Percentiles rank a stretch among this genome's conserved stretches.
Evolutionary conservation across 352 stramenopile genomes (phyloP).

Genomic region (Phytophthora meadii): DNA sequence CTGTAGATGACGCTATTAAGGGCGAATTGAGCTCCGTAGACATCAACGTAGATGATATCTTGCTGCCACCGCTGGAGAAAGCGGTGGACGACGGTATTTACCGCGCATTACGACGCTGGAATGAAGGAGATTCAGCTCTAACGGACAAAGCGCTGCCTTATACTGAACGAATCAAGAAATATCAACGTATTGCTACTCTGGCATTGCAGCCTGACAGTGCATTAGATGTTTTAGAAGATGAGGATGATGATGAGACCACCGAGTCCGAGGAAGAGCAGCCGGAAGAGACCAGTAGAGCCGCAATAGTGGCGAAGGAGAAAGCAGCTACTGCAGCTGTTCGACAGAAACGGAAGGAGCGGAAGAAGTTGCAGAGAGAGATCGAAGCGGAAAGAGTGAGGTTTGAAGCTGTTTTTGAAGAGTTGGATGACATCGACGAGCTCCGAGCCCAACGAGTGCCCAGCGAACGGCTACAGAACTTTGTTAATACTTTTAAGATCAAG

Average conservation of each 20-base stretch:
- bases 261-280: slow-evolving; percentile 22
- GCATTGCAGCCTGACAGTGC: slow-evolving; percentile 52
- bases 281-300: slow-evolving; percentile 17
- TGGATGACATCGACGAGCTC: slow-evolving; percentile 53
- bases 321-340: slow-evolving; percentile 14
- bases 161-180: slow-evolving; percentile 62
- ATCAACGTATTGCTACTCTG: slow-evolving; percentile 61
- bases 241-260: slow-evolving; percentile 14
- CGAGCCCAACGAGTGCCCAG: slow-evolving; percentile 53
- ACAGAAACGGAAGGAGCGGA: slow-evolving; percentile 29
- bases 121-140: slow-evolving; percentile 52
- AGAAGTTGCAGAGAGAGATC: slow-evolving; percentile 34
- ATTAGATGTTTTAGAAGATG: slow-evolving; percentile 11
- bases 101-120: slow-evolving; percentile 67
- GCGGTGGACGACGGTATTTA: slow-evolving; percentile 66
- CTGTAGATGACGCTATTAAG: slow-evolving; percentile 10
- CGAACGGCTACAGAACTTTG: slow-evolving; percentile 53
- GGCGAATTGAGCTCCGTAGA: slow-evolving; percentile 43
- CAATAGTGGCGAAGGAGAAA: slow-evolving; percentile 33
- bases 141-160: slow-evolving; percentile 63
- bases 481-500: slow-evolving; percentile 63
- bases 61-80: slow-evolving; percentile 58
- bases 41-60: slow-evolving; percentile 59
- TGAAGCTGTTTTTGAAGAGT: slow-evolving; percentile 37
- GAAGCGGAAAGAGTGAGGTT: slow-evolving; percentile 38